Conservation (phyloP, 306 rosid genomes). For the Pueraria montana region DNA sequence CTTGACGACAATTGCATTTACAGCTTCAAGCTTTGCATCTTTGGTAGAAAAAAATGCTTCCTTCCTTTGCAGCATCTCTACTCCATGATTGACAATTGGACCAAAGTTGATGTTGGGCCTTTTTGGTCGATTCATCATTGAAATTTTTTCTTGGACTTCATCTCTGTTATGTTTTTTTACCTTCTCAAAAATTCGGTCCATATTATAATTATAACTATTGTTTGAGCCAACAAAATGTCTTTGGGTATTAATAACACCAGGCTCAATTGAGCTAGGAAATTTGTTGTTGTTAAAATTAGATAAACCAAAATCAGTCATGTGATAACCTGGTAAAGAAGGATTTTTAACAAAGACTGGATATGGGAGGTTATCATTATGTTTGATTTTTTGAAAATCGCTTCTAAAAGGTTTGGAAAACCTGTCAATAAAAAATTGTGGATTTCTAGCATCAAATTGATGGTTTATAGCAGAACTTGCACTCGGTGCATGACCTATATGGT, state of each 20-base stretch:
- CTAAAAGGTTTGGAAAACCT: slow-evolving; percentile 23
- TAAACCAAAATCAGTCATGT: not conserved
- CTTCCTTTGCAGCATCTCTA: not conserved
- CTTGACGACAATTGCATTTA: not conserved
- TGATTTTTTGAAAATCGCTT: slow-evolving; percentile 4
- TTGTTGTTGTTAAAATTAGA: not conserved
- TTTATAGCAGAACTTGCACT: slow-evolving; percentile 1
- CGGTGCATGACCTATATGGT: slow-evolving; percentile 2
- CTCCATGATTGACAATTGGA: slow-evolving; percentile 1
- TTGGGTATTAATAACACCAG: not conserved
- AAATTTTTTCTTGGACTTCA: too few species aligned
- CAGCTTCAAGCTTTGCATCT: slow-evolving; percentile 10
- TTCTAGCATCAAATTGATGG: slow-evolving; percentile 34
- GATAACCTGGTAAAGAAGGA: too few species aligned
- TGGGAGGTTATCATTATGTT: not conserved
- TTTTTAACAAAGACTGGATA: slow-evolving; percentile 14
- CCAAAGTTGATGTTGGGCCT: slow-evolving; percentile 12
- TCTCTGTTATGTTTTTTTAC: slow-evolving; percentile 14
- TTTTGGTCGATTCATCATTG: slow-evolving; percentile 1
- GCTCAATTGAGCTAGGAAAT: not conserved
- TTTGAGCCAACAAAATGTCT: not conserved
- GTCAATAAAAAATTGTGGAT: not conserved
- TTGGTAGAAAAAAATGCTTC: slow-evolving; percentile 37
- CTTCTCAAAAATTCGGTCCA: not conserved
- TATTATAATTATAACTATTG: not conserved